Evolutionary conservation across 345 rosid species (phyloP).

Genomic region (Euclidium syriacum): DNA sequence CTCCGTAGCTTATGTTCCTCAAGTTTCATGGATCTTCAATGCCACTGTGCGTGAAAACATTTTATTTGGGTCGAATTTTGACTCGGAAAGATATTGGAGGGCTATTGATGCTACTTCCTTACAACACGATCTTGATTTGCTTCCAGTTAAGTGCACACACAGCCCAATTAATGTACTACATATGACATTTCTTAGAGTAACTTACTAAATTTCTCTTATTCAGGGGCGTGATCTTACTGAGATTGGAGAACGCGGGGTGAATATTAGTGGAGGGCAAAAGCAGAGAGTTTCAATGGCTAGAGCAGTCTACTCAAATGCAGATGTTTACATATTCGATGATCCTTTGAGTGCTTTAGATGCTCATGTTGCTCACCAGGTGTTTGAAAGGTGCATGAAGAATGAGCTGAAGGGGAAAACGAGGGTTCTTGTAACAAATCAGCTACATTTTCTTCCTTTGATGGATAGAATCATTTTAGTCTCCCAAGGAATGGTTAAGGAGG

Average conservation of each 20-base stretch:
- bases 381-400: slow-evolving; percentile 76
- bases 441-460: slow-evolving; percentile 93
- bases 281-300: slow-evolving; percentile 99
- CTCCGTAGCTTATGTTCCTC: slow-evolving; percentile 90
- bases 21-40: slow-evolving; percentile 97
- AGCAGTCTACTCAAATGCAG: slow-evolving; percentile 89
- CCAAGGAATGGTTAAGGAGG: slow-evolving; percentile 78
- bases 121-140: slow-evolving; percentile 75
- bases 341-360: slow-evolving; percentile 98
- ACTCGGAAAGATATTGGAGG: slow-evolving; percentile 58
- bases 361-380: slow-evolving; percentile 90
- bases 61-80: slow-evolving; percentile 74
- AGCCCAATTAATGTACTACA: neutral
- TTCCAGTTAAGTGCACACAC: slow-evolving; percentile 64
- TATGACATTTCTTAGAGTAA: slow-evolving; percentile 15
- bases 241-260: slow-evolving; percentile 99
- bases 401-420: slow-evolving; percentile 77
- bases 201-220: neutral
- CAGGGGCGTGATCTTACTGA: slow-evolving; percentile 91
- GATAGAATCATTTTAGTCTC: slow-evolving; percentile 68
- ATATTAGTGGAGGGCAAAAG: slow-evolving; percentile 98
- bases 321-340: slow-evolving; percentile 91
- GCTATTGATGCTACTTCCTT: slow-evolving; percentile 75
- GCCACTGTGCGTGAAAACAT: slow-evolving; percentile 91
- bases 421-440: slow-evolving; percentile 90